phyloP scores from a whole-genome alignment of 768 basidiomycete genomes.

The Calocybe cyanea region DNA sequence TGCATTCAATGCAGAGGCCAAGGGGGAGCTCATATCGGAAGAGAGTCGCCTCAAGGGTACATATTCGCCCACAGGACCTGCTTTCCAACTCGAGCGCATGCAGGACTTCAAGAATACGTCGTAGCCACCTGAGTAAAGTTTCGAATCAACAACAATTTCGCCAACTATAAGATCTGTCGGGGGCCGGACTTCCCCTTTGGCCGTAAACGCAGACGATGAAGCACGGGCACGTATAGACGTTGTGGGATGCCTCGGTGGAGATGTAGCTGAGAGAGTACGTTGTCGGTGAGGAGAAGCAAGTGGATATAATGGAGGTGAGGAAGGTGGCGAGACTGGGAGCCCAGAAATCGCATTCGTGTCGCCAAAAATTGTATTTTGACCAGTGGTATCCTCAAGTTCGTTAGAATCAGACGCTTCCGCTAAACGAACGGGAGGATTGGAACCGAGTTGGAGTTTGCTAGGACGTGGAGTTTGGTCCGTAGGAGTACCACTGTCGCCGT shows the following conservation, averaged over 20 bases:
- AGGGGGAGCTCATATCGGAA: conserved; percentile 1
- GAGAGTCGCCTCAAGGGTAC: conserved; percentile 27
- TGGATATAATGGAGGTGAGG: conserved; percentile 16
- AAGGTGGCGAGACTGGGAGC: background rate
- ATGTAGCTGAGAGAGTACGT: conserved; percentile 29
- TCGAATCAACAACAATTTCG: conserved; percentile 79
- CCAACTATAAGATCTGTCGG: conserved; percentile 70
- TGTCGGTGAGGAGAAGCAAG: conserved; percentile 25
- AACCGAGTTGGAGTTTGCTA: conserved; percentile 32
- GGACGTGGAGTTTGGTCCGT: conserved; percentile 37
- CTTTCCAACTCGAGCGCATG: conserved; percentile 30
- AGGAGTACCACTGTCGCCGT: conserved; percentile 9
- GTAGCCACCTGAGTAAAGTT: conserved; percentile 77
- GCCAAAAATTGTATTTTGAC: background rate
- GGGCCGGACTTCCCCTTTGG: conserved; percentile 57
- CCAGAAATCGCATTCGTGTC: conserved; percentile 2
- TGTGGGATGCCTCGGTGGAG: conserved; percentile 14
- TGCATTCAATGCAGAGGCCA: background rate
- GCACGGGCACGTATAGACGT: conserved; percentile 31
- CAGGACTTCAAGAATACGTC: conserved; percentile 44
- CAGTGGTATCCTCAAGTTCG: conserved; percentile 1
- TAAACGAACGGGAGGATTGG: conserved; percentile 13
- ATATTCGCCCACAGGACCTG: conserved; percentile 20
- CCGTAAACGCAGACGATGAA: conserved; percentile 57
- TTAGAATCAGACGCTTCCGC: background rate